Conservation (phyloP, 139 green algal species). For the Haematococcus lacustris region DNA sequence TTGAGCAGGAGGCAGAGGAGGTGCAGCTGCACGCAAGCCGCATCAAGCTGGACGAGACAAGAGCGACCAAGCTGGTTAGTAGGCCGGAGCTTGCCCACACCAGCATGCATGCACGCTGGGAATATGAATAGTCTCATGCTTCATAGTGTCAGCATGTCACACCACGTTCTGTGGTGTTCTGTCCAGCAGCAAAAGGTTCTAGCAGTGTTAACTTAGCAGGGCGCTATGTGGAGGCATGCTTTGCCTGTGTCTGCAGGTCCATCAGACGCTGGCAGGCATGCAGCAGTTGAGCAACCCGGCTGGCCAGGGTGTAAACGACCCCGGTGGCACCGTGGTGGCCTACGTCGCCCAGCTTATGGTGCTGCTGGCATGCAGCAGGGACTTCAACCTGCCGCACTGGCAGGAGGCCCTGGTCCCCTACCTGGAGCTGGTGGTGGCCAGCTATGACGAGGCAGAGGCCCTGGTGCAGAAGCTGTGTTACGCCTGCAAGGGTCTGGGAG, state of each 20-base stretch:
- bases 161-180: no score
- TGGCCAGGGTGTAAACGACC: no score
- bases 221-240: no score
- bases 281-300: no score
- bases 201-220: no score
- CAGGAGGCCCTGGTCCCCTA: slow-evolving; percentile 9
- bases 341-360: not conserved
- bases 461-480: slow-evolving; percentile 1
- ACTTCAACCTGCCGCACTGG: slow-evolving; percentile 9
- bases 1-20: slow-evolving; percentile 35
- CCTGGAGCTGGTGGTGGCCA: slow-evolving; percentile 3
- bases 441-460: slow-evolving; percentile 7
- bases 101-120: no score
- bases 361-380: not conserved
- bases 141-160: no score
- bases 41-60: slow-evolving; percentile 5
- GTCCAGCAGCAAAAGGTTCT: no score
- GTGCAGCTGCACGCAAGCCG: slow-evolving; percentile 12
- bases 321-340: not conserved
- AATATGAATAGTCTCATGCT: no score
- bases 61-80: not conserved
- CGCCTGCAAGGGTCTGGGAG: not conserved
- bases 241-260: no score
- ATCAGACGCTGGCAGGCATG: no score
- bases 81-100: no score